phyloP scores from a whole-genome alignment of 75 land plant species.

The Pseudotsuga menziesii region DNA sequence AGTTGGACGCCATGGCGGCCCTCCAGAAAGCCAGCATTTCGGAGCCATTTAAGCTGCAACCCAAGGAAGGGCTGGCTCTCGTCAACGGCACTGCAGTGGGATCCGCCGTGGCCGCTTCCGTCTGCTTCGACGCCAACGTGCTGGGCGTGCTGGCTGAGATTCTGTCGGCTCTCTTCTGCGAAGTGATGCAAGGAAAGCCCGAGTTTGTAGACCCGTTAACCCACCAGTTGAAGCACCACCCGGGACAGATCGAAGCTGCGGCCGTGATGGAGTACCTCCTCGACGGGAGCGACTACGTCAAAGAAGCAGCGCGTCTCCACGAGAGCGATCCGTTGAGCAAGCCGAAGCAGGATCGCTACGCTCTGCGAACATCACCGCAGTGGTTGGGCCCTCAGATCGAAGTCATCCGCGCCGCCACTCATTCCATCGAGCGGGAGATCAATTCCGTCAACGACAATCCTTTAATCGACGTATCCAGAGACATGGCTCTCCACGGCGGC shows the following conservation, averaged over 20 bases:
- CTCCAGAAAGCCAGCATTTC: constrained; percentile 5
- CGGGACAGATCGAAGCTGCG: constrained; percentile 29
- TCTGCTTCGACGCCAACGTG: constrained; percentile 26
- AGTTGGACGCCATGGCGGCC: constrained; percentile 11
- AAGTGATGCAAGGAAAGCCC: constrained; percentile 23
- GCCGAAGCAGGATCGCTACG: constrained; percentile 53
- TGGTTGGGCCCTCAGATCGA: constrained; percentile 13
- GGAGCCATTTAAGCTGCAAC: constrained; percentile 25
- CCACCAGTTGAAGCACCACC: constrained; percentile 26
- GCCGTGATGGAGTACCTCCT: constrained; percentile 24
- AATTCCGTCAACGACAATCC: constrained; percentile 92
- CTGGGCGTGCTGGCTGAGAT: constrained; percentile 20
- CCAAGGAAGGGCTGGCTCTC: constrained; percentile 27
- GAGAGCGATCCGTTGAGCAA: constrained; percentile 35
- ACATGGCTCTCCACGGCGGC: constrained; percentile 81
- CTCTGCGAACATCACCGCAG: constrained; percentile 23
- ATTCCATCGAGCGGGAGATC: constrained; percentile 76
- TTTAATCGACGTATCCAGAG: constrained; percentile 70
- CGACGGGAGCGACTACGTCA: constrained; percentile 7
- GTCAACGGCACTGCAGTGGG: constrained; percentile 24
- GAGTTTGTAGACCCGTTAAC: constrained; percentile 16
- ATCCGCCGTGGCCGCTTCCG: constrained; percentile 17
- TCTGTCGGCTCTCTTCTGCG: constrained; percentile 25
- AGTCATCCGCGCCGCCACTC: constrained; percentile 30
- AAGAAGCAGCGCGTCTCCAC: constrained; percentile 23